Base-by-base conservation (phyloP, 2,329 filamentous ascomycete species). In the Colletotrichum melonis region DNA sequence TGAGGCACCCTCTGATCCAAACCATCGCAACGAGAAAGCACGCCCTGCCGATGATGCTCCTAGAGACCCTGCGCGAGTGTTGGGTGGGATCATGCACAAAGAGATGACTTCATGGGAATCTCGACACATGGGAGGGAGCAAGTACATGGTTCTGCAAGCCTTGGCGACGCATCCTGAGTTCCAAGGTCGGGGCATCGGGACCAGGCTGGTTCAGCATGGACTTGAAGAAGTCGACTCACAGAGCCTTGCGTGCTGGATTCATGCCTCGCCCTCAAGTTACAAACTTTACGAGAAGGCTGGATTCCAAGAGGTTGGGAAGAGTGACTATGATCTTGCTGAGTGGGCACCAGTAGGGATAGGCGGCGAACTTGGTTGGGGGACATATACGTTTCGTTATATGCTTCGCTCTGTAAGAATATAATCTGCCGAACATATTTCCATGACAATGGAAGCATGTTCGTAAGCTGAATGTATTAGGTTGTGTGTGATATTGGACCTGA, bases 351-450 rank as follows among this genome's bases (percentile, higher is more conserved):
- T 32, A 1, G 57, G n/a, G 1, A 60, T 24, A 26, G 30, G 46
- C 5, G 55, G 19, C 6, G 24, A 71, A 1, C 22, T n/a, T 12
- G 32, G 35, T 1, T 72, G 69, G 69, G 64, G 57, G 14, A 32
- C 35, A 24, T 72, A 68, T 7, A 63, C 38, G 6, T 72, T 72
- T 22, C 46, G 69, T 4, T 54, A 72, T 19, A 68, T 72, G 64
- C 16, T 63, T 38, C 65, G 69, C 16, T n/a, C 62, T 12, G 22
- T 8, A 16, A 35, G 7, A 22, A 12, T 19, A 6, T 49, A 19
- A 49, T 4, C 8, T 19, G 19, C 19, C 42, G 12, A n/a, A 22
- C 9, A 16, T 0, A 19, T 22, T 49, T 11, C 3, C 42, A 7
- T 22, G 7, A 49, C 42, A 49, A 9, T 49, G 8, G 19, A 42